These are phyloP conservation scores for Fusarium metavorans DNA, from an alignment of 2,329 filamentous ascomycete genomes.

Conservation along the genomic window DNA sequence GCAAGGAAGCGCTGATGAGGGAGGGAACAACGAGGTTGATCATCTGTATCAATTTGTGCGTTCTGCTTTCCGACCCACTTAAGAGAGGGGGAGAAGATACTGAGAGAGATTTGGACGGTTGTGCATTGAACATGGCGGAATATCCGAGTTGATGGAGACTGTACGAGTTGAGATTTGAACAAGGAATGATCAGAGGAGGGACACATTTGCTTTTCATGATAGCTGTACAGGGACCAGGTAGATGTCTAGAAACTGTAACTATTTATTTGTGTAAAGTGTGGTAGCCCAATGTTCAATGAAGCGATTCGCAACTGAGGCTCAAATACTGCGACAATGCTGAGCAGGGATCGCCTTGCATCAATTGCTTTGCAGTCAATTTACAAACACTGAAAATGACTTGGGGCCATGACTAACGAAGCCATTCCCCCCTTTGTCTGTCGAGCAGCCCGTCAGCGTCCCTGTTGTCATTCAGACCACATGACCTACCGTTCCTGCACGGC, in stretches of 20 bases:
- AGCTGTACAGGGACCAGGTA: background rate
- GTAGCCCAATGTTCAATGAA: conserved; percentile 19
- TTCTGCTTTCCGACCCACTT: conserved; percentile 2
- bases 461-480: background rate
- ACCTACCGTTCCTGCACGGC: background rate
- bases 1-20: background rate
- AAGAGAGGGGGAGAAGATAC: background rate
- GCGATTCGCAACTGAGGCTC: background rate
- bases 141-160: background rate
- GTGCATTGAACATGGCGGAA: background rate
- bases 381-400: background rate
- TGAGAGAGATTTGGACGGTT: background rate
- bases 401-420: background rate
- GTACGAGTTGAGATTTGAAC: background rate
- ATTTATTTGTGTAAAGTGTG: background rate
- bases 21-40: background rate
- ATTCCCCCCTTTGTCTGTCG: background rate
- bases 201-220: conserved; percentile 13
- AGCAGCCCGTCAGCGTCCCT: background rate
- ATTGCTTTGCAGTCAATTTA: background rate
- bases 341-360: background rate
- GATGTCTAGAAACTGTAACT: background rate
- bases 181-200: background rate
- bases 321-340: background rate
- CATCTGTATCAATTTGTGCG: conserved; percentile 4